Base-by-base conservation (phyloP, 2,329 filamentous ascomycete genomes). In the Chaetomium sp. region DNA sequence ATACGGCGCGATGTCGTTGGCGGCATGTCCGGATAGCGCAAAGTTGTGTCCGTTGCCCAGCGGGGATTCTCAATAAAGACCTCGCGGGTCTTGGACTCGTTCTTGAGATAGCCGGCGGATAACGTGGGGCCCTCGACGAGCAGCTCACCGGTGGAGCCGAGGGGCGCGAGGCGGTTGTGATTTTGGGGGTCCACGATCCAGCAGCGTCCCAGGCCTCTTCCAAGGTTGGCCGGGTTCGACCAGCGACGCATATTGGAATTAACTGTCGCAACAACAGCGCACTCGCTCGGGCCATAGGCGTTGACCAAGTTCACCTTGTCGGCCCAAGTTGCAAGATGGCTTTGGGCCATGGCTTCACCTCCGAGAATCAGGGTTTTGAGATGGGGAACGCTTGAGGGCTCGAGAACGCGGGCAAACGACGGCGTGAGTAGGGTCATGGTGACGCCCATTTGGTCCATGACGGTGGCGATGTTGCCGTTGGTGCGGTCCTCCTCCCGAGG, bases 1-100 rank as follows among this genome's bases (percentile, higher is more conserved):
- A 82, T 65, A 1, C 76, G 72, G 78, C 16, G 87, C 2, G 29
- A 84, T 80, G 19, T 83, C 69, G 89, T 87, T 74, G 81, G 49
- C 12, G 6, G 35, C 50, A 60, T 50, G 19, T 64, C 62, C 2
- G 56, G n/a, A 38, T 59, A 60, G 25, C 50, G 56, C 50, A 60
- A 9, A 8, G 13, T 21, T 0, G 21, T 33, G 10, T 57, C 54
- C 19, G 66, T 3, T 70, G 69, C 68, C 81, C 80, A 83, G 0
- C 59, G 61, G 0, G 76, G 75, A 38, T 78, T 75, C 23, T 75
- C 71, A 23, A 83, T 75, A 59, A 85, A 86, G 0, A 76, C 74
- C 23, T 78, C 77, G 0, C 72, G 70, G 0, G 83, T 85, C 68
- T 81, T 83, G 16, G 74, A 70, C 4, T 66, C 50, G 45, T 72